These are phyloP conservation scores for Paecilomyces sp. DNA, from an alignment of 2,329 filamentous ascomycete genomes.

Conservation along the genomic window DNA sequence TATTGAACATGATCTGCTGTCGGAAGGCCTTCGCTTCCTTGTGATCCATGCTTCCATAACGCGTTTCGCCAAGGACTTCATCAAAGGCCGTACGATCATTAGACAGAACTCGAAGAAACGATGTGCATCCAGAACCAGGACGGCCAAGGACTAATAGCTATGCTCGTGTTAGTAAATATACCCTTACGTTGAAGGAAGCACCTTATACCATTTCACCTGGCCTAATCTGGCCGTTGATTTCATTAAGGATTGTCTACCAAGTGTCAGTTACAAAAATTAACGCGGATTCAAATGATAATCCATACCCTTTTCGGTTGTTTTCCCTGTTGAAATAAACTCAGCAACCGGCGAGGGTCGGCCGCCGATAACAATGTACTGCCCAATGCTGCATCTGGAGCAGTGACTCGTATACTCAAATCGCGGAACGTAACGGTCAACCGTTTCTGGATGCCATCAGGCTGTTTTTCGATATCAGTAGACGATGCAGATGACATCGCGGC, in stretches of 20 bases:
- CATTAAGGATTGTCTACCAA: slow-evolving; percentile 31
- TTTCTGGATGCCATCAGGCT: slow-evolving; percentile 14
- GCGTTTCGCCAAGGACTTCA: slow-evolving; percentile 46
- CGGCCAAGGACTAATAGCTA: slow-evolving; percentile 59
- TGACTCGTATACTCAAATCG: slow-evolving; percentile 26
- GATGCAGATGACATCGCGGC: neutral
- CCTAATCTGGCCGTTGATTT: slow-evolving; percentile 32
- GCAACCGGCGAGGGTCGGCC: slow-evolving; percentile 22
- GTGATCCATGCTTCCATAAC: slow-evolving; percentile 48
- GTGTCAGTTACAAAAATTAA: neutral
- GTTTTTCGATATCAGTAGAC: neutral
- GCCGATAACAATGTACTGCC: slow-evolving; percentile 27
- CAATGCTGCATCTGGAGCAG: slow-evolving; percentile 27
- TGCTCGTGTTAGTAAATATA: slow-evolving; percentile 2
- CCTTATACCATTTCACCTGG: slow-evolving; percentile 37
- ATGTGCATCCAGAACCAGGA: slow-evolving; percentile 63
- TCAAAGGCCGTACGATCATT: slow-evolving; percentile 57
- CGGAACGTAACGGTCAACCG: slow-evolving; percentile 29
- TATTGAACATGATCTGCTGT: slow-evolving; percentile 58
- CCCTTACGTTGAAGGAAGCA: neutral
- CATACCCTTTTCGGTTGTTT: slow-evolving; percentile 21
- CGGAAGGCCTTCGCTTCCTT: slow-evolving; percentile 36
- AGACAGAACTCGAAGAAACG: slow-evolving; percentile 60
- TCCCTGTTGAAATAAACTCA: slow-evolving; percentile 12
- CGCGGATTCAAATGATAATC: neutral